Base-by-base conservation (phyloP, 495 filamentous ascomycete species). In the Glonium stellatum region DNA sequence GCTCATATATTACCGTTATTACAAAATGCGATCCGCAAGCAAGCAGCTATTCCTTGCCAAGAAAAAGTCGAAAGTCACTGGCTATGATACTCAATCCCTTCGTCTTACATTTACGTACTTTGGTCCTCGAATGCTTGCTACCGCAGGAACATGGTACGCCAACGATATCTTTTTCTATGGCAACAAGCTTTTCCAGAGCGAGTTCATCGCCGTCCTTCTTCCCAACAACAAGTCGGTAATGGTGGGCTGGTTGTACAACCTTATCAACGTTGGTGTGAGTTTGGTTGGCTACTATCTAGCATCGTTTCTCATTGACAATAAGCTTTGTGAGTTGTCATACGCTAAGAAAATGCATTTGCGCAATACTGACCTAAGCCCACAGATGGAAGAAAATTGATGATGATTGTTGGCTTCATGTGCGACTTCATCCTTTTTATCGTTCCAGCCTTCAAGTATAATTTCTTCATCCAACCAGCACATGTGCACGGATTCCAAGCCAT, bases 121-220 rank as follows among this genome's bases (percentile, higher is more conserved):
- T 55, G 88, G 89, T 47, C 82, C 84, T 49, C 89, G 91, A 51
- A 73, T 95, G 31, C 69, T 96, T n/a, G 91, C 89, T 18, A 95
- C 91, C 27, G 82, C 88, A 27, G 85, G 85, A 51, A 80, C 81
- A 15, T 96, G 91, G 90, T 96, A 87, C 71, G 84, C 82, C 76
- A 96, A 95, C 71, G 91, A 95, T 72, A 83, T 96, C 19, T 95
- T 96, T 81, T 96, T 96, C 77, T 96, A 96, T 74, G 91, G 90
- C 64, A 96, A 95, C 86, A 95, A 95, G 81, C 85, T 96, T 39
- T 96, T 96, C 80, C 90, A 95, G 75, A 79, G 78, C 63, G 81
- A 91, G 69, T 96, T 96, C 73, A 95, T 95, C 69, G 73, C 65
- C 0, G 85, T 88, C 67, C 82, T 95, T 58, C 84, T 83, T 56